Conservation (phyloP, 495 filamentous ascomycete genomes). For the Trypethelium eluteriae region DNA sequence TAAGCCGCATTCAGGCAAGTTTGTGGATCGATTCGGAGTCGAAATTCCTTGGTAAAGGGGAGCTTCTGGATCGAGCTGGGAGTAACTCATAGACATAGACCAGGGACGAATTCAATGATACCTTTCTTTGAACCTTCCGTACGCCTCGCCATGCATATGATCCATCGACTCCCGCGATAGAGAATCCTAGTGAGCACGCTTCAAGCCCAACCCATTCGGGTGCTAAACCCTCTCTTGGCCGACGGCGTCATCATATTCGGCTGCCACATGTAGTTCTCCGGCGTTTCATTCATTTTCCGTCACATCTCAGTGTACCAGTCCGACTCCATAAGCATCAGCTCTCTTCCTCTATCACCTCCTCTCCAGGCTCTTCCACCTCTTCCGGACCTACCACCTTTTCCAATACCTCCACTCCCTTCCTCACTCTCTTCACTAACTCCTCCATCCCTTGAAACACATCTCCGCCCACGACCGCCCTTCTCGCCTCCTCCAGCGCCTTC, state of each 20-base stretch:
- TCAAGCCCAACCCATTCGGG: no score
- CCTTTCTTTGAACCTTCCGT: not conserved
- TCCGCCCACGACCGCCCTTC: slow-evolving; percentile 15
- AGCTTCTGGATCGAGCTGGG: not conserved
- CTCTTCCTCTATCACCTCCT: slow-evolving; percentile 18
- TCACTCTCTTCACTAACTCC: slow-evolving; percentile 21
- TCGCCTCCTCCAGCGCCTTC: slow-evolving; percentile 23
- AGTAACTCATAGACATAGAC: not conserved
- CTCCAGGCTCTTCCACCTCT: slow-evolving; percentile 14
- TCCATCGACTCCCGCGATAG: not conserved
- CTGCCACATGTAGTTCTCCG: not conserved
- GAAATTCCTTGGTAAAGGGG: slow-evolving; percentile 33
- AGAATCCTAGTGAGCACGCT: no score
- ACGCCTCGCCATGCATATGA: not conserved
- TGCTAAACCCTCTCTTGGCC: not conserved
- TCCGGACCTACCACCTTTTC: slow-evolving; percentile 24
- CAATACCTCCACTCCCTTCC: slow-evolving; percentile 23
- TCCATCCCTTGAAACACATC: slow-evolving; percentile 26
- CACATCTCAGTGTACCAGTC: not conserved
- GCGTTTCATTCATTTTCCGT: not conserved
- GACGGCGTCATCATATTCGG: not conserved
- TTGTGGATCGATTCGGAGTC: slow-evolving; percentile 37
- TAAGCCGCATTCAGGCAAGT: slow-evolving; percentile 29
- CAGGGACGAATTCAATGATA: not conserved
- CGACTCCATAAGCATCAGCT: not conserved